phyloP scores from a whole-genome alignment of 129 eudicot species.

The Silybum marianum region DNA sequence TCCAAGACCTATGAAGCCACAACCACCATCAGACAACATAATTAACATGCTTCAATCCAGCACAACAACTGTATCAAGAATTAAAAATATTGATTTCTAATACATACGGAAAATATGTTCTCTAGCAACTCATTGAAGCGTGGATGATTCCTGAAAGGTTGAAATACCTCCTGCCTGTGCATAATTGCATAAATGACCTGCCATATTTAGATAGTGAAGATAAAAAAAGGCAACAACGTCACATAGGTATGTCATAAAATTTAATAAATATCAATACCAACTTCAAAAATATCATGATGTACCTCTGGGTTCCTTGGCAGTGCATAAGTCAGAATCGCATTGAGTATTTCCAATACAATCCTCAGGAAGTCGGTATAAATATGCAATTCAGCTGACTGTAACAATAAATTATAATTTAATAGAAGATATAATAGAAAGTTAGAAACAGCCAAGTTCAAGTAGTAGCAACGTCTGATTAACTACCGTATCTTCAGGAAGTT shows the following conservation, averaged over 20 bases:
- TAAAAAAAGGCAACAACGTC: neutral
- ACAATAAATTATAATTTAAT: slow-evolving; percentile 18
- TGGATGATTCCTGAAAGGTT: slow-evolving; percentile 94
- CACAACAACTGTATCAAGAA: slow-evolving; percentile 8
- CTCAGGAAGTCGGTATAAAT: slow-evolving; percentile 89
- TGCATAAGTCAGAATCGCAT: slow-evolving; percentile 81
- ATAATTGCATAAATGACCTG: slow-evolving; percentile 97
- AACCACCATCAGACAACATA: too few relatives aligned
- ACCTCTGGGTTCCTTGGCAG: slow-evolving; percentile 98
- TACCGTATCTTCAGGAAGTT: slow-evolving; percentile 80
- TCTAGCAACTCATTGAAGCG: slow-evolving; percentile 94
- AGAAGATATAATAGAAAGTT: slow-evolving; percentile 11
- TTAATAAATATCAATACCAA: neutral
- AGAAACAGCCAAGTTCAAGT: slow-evolving; percentile 15
- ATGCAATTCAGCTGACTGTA: slow-evolving; percentile 88
- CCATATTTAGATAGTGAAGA: slow-evolving; percentile 19
- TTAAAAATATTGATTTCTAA: neutral
- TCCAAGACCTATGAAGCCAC: slow-evolving; percentile 78
- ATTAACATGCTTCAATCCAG: neutral
- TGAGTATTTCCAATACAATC: slow-evolving; percentile 86
- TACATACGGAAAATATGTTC: slow-evolving; percentile 85
- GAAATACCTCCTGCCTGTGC: slow-evolving; percentile 98
- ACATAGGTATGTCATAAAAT: neutral
- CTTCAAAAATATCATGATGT: slow-evolving; percentile 13
- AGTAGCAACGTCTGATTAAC: neutral